Percentiles rank a stretch among this genome's conserved stretches.
phyloP scores from a whole-genome alignment of 495 filamentous ascomycete species.

The Xylaria venustula region DNA sequence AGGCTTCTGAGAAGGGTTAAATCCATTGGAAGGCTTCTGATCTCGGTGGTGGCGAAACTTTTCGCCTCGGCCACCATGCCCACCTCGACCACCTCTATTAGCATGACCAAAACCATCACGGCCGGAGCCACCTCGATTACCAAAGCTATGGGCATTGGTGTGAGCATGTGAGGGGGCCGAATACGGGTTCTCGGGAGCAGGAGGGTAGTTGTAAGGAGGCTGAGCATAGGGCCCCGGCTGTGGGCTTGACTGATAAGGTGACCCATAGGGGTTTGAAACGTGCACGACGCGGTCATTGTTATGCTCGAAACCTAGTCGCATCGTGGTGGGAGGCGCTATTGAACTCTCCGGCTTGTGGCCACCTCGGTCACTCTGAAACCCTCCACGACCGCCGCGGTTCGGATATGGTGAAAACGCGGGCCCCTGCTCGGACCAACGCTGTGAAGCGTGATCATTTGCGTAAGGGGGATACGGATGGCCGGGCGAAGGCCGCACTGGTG shows the following conservation, averaged over 20 bases:
- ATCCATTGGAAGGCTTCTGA: slow-evolving; percentile 31
- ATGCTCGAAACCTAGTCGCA: slow-evolving; percentile 21
- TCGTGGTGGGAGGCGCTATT: slow-evolving; percentile 25
- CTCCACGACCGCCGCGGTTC: slow-evolving; percentile 27
- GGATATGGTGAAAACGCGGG: slow-evolving; percentile 25
- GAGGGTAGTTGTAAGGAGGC: slow-evolving; percentile 37
- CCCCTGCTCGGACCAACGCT: slow-evolving; percentile 31
- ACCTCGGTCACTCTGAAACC: slow-evolving; percentile 31
- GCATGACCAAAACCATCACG: slow-evolving; percentile 41
- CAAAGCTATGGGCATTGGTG: slow-evolving; percentile 30
- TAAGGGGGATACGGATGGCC: slow-evolving; percentile 31
- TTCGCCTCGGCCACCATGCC: slow-evolving; percentile 50
- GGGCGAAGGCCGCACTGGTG: slow-evolving; percentile 27
- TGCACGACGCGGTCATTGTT: slow-evolving; percentile 14
- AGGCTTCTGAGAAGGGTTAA: slow-evolving; percentile 62
- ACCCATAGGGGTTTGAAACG: slow-evolving; percentile 5
- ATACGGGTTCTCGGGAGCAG: slow-evolving; percentile 29
- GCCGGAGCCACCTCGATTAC: slow-evolving; percentile 41
- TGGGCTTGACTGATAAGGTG: slow-evolving; percentile 18
- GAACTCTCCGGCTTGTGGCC: slow-evolving; percentile 20
- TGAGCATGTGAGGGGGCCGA: slow-evolving; percentile 38
- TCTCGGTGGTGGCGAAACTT: slow-evolving; percentile 43
- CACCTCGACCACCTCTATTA: slow-evolving; percentile 49
- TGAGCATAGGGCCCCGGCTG: slow-evolving; percentile 28
- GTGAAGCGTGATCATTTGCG: slow-evolving; percentile 30